Conservation (phyloP, 495 filamentous ascomycete genomes). For the Penicillium fimorum region DNA sequence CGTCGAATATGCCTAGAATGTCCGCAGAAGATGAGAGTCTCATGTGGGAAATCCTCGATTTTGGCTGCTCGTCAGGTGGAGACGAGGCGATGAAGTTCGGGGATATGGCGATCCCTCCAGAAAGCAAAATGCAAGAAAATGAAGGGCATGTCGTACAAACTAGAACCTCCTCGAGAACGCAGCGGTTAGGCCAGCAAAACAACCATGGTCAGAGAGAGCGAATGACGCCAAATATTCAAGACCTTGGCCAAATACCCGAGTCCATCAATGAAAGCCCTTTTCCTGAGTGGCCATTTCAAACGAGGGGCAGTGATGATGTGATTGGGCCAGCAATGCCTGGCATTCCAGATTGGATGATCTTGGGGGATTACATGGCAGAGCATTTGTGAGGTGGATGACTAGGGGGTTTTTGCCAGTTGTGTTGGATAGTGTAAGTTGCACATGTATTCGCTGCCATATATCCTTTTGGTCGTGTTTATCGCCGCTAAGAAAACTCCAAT, state of each 20-base stretch:
- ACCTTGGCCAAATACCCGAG: neutral
- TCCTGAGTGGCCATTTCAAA: conserved; percentile 23
- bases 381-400: conserved; percentile 14
- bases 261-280: neutral
- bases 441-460: neutral
- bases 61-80: conserved; percentile 18
- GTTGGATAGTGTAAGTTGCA: neutral
- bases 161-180: too few species aligned
- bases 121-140: neutral
- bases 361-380: conserved; percentile 26
- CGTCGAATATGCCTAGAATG: conserved; percentile 30
- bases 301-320: conserved; percentile 5
- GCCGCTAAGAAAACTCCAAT: too few species aligned
- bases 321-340: conserved; percentile 22
- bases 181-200: neutral
- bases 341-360: conserved; percentile 35
- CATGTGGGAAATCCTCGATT: conserved; percentile 34
- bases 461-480: neutral
- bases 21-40: conserved; percentile 26
- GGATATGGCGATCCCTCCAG: neutral
- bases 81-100: neutral
- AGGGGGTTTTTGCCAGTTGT: neutral
- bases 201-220: neutral
- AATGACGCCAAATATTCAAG: neutral
- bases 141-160: neutral